These are phyloP conservation scores for Vanilla planifolia DNA, from an alignment of 106 monocot genomes.

Conservation along the genomic window DNA sequence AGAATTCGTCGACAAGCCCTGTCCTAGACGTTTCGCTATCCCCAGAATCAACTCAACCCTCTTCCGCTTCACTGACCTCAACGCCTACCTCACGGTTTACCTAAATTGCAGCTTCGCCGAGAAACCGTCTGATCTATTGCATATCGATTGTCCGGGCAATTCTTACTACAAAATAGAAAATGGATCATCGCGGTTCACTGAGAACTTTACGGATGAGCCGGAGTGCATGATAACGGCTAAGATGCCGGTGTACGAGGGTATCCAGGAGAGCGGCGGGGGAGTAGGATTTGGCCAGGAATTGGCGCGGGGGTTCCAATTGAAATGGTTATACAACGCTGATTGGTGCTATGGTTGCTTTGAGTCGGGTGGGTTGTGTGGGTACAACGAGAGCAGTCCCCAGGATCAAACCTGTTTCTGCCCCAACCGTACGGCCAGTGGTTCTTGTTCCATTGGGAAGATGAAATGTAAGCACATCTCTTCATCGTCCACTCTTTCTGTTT, in stretches of 20 bases:
- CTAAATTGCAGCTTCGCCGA: slow-evolving; percentile 4
- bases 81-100: slow-evolving; percentile 10
- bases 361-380: slow-evolving; percentile 1
- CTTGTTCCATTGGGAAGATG: not conserved
- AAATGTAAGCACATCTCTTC: not conserved
- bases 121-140: not conserved
- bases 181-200: not conserved
- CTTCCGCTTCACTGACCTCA: not conserved
- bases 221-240: not conserved
- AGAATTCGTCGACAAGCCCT: not conserved
- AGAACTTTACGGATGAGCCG: not conserved
- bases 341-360: slow-evolving; percentile 1
- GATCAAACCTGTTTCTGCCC: slow-evolving; percentile 20
- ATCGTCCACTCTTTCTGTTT: not conserved
- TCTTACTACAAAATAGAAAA: not conserved
- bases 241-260: not conserved
- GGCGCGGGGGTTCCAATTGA: not conserved
- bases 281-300: not conserved
- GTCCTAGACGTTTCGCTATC: not conserved
- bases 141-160: not conserved
- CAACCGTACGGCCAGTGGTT: not conserved
- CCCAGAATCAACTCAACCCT: slow-evolving; percentile 4
- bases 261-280: not conserved
- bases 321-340: not conserved
- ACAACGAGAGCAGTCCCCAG: not conserved